Conservation (phyloP, 805 yeast genomes). For the Schizosaccharomyces octosporus region DNA sequence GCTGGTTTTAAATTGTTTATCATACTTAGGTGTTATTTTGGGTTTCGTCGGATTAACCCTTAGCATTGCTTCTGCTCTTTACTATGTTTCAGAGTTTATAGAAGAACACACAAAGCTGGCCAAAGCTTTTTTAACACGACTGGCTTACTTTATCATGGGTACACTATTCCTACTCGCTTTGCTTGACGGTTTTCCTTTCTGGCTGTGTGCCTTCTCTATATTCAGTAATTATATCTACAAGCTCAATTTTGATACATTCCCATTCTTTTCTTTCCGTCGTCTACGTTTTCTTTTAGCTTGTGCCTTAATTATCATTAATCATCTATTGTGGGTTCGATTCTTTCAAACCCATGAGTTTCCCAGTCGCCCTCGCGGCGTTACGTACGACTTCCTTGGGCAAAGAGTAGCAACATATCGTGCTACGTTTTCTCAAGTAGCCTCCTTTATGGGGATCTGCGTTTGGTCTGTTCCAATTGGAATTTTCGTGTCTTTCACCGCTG, state of each 20-base stretch:
- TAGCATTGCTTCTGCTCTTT: conserved; percentile 65
- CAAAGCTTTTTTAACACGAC: conserved; percentile 34
- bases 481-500: conserved; percentile 76
- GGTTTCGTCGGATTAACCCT: conserved; percentile 41
- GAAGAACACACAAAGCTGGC: conserved; percentile 85
- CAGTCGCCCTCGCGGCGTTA: not conserved
- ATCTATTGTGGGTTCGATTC: not conserved
- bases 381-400: not conserved
- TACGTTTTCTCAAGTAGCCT: conserved; percentile 67
- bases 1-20: conserved; percentile 29
- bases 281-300: not conserved
- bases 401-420: not conserved
- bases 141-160: conserved; percentile 37
- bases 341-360: not conserved
- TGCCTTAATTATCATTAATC: not conserved
- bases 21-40: conserved; percentile 32
- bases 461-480: conserved; percentile 89
- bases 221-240: conserved; percentile 47
- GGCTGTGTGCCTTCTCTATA: conserved; percentile 40
- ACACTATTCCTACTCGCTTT: conserved; percentile 33
- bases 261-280: conserved; percentile 26
- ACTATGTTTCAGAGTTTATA: conserved; percentile 72
- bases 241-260: conserved; percentile 60
- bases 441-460: conserved; percentile 76
- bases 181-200: conserved; percentile 59